Evolutionary conservation across 129 eudicot species (phyloP).

Genomic region (Helichrysum umbraculigerum): DNA sequence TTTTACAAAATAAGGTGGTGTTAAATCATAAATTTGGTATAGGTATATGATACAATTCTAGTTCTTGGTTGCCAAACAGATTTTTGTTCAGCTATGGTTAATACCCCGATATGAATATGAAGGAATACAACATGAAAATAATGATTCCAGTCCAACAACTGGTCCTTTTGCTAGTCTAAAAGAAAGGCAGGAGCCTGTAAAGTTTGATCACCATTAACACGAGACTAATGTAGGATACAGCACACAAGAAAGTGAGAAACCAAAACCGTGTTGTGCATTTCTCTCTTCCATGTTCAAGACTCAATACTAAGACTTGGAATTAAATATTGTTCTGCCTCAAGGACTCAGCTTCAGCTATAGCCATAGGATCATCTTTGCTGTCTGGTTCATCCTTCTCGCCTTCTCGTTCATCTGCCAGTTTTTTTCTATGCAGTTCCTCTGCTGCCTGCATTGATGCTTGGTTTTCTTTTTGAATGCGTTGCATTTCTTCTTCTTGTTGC

Average conservation of each 20-base stretch:
- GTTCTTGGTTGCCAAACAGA: too few relatives aligned
- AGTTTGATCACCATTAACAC: conserved; percentile 6
- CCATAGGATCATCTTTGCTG: conserved; percentile 67
- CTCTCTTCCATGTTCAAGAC: neutral
- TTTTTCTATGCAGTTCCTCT: conserved; percentile 77
- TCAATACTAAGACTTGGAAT: neutral
- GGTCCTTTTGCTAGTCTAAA: neutral
- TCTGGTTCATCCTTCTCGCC: conserved; percentile 79
- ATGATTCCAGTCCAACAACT: neutral
- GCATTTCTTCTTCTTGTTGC: conserved; percentile 87
- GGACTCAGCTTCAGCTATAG: conserved; percentile 57
- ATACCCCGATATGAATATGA: too few relatives aligned
- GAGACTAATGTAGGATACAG: neutral
- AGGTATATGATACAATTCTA: too few relatives aligned
- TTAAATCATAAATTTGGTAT: too few relatives aligned
- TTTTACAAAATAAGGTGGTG: too few relatives aligned
- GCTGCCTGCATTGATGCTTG: conserved; percentile 68
- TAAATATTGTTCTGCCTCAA: conserved; percentile 47
- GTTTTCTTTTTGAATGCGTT: conserved; percentile 71
- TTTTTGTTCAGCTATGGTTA: too few relatives aligned
- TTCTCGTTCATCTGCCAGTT: conserved; percentile 70
- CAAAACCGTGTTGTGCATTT: conserved; percentile 4
- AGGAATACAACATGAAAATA: neutral
- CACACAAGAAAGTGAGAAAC: neutral
- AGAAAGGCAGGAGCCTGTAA: neutral